Base-by-base conservation (phyloP, 1,284 basidiomycete species). In the Macrocystidia cucumis region DNA sequence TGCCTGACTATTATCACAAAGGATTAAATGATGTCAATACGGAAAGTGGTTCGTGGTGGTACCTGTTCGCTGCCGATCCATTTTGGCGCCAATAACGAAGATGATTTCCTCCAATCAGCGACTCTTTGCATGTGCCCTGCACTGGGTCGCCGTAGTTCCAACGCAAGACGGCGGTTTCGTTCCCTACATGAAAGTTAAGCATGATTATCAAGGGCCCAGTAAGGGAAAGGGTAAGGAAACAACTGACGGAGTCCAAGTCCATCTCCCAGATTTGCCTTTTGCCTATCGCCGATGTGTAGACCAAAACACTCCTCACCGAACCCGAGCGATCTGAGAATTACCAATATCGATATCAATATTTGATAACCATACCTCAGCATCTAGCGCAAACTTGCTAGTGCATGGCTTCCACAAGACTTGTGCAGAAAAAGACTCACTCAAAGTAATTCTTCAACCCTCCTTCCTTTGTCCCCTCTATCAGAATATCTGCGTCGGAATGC, bases 1-100 rank as follows among this genome's bases (percentile, higher is more conserved):
- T 5, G 91, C 91, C 18, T 81, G 74, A 40, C 80, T 82, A 46
- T 29, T 23, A 7, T 8, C 25, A n/a, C 25, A 24, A 17, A 42
- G 32, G 34, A 20, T 31, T 36, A 34, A 38, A 24, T 22, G 24
- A 33, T 18, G 9, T 16, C 29, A 9, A 30, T 30, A 30, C 12
- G 29, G 11, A 9, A 18, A 30, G 3, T 12, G 9, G 12, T 3
- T 27, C 27, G 16, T 3, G 12, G 16, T 50, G 65, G 29, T 29
- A 72, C 67, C 69, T 83, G 44, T 86, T 66, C 2, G 64, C 74
- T 6, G 60, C 42, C 2, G 65, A 58, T 0, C 82, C 85, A 41
- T 85, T 68, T 58, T 96, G 91, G 1, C 71, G 56, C 87, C 89
- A 98, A 58, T 92, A 93, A 17, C 93, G 75, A 55, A 93, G 79